phyloP scores from a whole-genome alignment of 179 eudicot species.

The Patellifolia procumbens region DNA sequence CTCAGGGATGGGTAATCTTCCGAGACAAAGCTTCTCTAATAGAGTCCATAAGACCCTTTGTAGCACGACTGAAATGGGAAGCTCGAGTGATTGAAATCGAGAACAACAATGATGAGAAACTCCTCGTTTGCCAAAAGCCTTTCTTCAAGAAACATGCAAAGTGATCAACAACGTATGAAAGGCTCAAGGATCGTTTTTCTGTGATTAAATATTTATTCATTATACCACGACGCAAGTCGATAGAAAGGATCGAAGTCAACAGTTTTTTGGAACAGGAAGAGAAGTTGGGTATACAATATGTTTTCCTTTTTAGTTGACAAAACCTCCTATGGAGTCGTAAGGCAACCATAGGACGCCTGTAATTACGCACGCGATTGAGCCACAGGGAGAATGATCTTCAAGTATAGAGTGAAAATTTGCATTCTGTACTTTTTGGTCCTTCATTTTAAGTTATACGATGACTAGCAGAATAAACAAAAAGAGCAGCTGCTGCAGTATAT shows the following conservation, averaged over 20 bases:
- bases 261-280: slow-evolving; percentile 36
- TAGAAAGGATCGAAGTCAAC: slow-evolving; percentile 27
- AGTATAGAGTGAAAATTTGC: slow-evolving; percentile 38
- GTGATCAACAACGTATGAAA: slow-evolving; percentile 24
- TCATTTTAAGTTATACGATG: slow-evolving; percentile 36
- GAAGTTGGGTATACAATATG: slow-evolving; percentile 9
- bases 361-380: slow-evolving; percentile 45
- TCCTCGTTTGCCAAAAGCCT: slow-evolving; percentile 95
- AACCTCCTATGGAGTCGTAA: slow-evolving; percentile 77
- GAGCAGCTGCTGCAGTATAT: slow-evolving; percentile 12
- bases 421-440: slow-evolving; percentile 38
- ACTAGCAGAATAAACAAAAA: slow-evolving; percentile 24
- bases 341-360: slow-evolving; percentile 72
- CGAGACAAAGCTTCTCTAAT: slow-evolving; percentile 68
- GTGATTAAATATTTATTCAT: slow-evolving; percentile 40
- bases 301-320: slow-evolving; percentile 17
- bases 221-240: slow-evolving; percentile 28
- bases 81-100: slow-evolving; percentile 86
- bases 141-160: slow-evolving; percentile 64
- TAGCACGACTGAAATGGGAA: slow-evolving; percentile 84
- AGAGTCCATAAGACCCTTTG: slow-evolving; percentile 66
- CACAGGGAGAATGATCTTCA: slow-evolving; percentile 32
- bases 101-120: slow-evolving; percentile 72
- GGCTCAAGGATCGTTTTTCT: slow-evolving; percentile 9
- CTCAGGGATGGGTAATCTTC: slow-evolving; percentile 94